A percentile compares a stretch with the other conserved stretches of the same genome.
phyloP scores from a whole-genome alignment of 805 yeast species.

The Candida lessepsii region DNA sequence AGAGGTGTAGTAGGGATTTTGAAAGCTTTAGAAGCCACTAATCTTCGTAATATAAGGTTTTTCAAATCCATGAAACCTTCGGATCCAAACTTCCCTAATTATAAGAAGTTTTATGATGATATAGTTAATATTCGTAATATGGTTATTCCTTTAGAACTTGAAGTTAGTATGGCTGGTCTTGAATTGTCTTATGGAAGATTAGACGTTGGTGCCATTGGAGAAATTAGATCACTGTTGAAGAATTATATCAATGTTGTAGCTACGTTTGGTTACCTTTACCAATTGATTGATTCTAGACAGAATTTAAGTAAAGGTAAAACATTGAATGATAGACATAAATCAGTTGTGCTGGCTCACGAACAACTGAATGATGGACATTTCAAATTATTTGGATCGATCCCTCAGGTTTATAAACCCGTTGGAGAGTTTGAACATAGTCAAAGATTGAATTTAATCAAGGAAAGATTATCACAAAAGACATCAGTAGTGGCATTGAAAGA shows the following conservation, averaged over 20 bases:
- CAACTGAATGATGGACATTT: constrained; percentile 15
- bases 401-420: constrained; percentile 28
- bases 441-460: constrained; percentile 19
- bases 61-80: constrained; percentile 29
- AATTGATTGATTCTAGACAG: constrained; percentile 26
- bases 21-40: constrained; percentile 15
- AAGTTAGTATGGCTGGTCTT: constrained; percentile 18
- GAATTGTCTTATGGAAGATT: constrained; percentile 30
- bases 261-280: constrained; percentile 28
- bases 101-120: constrained; percentile 18
- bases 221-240: constrained; percentile 24
- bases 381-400: constrained; percentile 25
- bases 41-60: constrained; percentile 22
- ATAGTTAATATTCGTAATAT: constrained; percentile 19
- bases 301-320: constrained; percentile 20
- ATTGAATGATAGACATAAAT: constrained; percentile 16
- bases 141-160: constrained; percentile 20
- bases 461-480: constrained; percentile 18
- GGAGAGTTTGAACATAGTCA: constrained; percentile 26
- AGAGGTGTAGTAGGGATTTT: constrained; percentile 18
- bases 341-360: constrained; percentile 7
- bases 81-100: constrained; percentile 22
- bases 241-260: constrained; percentile 22
- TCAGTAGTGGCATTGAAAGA: constrained; percentile 19
- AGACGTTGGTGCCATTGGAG: constrained; percentile 26